phyloP scores from a whole-genome alignment of 2,329 filamentous ascomycete genomes.

The Aspergillus piperis region DNA sequence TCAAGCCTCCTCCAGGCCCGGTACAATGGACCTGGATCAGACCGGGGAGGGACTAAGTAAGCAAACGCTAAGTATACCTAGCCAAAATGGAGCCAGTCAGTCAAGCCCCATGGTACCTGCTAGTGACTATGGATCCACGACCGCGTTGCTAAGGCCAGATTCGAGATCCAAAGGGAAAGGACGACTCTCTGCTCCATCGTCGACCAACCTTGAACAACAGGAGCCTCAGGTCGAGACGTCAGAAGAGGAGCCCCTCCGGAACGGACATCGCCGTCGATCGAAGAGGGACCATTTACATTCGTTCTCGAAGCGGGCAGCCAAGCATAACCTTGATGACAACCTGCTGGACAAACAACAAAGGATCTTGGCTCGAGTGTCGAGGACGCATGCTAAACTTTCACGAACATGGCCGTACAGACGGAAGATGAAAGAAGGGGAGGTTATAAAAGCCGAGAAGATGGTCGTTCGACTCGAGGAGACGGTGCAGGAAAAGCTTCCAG shows the following conservation, averaged over 20 bases:
- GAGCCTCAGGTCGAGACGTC: constrained; percentile 34
- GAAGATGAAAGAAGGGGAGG: constrained; percentile 57
- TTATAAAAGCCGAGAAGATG: constrained; percentile 70
- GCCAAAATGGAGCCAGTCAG: constrained; percentile 23
- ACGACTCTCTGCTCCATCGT: constrained; percentile 17
- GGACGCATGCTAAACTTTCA: constrained; percentile 39
- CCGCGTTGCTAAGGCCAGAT: constrained; percentile 33
- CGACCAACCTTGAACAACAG: constrained; percentile 33
- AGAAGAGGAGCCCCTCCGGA: constrained; percentile 15
- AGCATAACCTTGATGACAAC: constrained; percentile 49
- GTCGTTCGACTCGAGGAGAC: constrained; percentile 62
- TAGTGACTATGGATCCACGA: constrained; percentile 38
- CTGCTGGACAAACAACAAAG: constrained; percentile 43
- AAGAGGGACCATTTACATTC: constrained; percentile 23
- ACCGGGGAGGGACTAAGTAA: constrained; percentile 11
- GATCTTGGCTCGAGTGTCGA: constrained; percentile 40
- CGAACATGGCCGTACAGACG: constrained; percentile 36
- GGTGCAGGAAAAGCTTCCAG: constrained; percentile 53
- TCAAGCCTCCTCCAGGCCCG: constrained; percentile 18
- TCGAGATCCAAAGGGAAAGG: constrained; percentile 24
- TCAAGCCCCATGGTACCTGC: constrained; percentile 24
- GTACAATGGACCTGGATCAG: constrained; percentile 3
- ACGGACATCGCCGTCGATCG: constrained; percentile 13
- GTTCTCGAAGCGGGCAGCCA: constrained; percentile 39
- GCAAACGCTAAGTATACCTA: constrained; percentile 20